phyloP scores from a whole-genome alignment of 495 filamentous ascomycete genomes.

The Cercophora samala region DNA sequence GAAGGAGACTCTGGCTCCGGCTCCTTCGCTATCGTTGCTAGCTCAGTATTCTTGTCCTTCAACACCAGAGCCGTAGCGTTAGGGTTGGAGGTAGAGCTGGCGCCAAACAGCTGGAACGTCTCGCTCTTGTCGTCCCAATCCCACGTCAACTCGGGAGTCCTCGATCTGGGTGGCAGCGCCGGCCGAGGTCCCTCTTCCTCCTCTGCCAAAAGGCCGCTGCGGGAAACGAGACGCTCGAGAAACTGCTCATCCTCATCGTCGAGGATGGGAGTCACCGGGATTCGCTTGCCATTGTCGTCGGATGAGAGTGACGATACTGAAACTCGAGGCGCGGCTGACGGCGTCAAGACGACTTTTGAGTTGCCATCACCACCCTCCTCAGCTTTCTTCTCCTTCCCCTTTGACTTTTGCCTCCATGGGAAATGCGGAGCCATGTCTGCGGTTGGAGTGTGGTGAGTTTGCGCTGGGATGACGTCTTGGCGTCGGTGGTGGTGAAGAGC shows the following conservation, averaged over 20 bases:
- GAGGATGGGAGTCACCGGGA: constrained; percentile 31
- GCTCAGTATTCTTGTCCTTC: constrained; percentile 11
- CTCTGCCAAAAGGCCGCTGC: constrained; percentile 17
- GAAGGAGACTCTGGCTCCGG: constrained; percentile 1
- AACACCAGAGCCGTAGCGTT: constrained; percentile 5
- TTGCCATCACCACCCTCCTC: constrained; percentile 13
- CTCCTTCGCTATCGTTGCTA: constrained; percentile 6
- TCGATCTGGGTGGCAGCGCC: constrained; percentile 41
- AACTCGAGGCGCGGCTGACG: background rate
- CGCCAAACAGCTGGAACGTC: constrained; percentile 26
- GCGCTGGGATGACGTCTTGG: constrained; percentile 11
- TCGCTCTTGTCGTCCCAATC: constrained; percentile 34
- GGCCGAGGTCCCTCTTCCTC: constrained; percentile 38
- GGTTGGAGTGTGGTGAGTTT: constrained; percentile 12
- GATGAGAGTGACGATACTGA: background rate
- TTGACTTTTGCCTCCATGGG: constrained; percentile 30
- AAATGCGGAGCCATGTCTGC: constrained; percentile 10
- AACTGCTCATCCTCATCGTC: constrained; percentile 44
- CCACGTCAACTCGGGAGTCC: constrained; percentile 45
- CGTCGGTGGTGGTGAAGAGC: constrained; percentile 26
- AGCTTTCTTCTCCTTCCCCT: constrained; percentile 23
- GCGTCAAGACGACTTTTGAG: background rate
- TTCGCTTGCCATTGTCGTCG: constrained; percentile 2
- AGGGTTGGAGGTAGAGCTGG: background rate
- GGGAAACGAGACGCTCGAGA: constrained; percentile 42